Conservation (phyloP, 2,329 filamentous ascomycete genomes). For the Chaetomium sp. region DNA sequence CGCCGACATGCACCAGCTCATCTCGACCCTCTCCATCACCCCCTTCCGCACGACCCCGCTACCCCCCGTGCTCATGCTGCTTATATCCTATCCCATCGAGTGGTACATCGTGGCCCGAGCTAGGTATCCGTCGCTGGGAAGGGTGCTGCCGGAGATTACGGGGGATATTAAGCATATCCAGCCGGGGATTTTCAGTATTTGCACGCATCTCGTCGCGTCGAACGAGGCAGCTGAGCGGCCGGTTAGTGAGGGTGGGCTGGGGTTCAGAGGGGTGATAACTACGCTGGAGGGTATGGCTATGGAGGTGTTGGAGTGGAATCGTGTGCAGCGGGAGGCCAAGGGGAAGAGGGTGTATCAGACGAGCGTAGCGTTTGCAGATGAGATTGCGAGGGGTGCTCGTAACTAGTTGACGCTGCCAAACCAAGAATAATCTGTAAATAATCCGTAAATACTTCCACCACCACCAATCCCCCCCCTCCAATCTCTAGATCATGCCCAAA, state of each 20-base stretch:
- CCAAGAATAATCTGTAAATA: neutral
- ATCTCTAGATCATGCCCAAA: neutral
- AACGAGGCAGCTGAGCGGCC: slow-evolving; percentile 29
- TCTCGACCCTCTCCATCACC: slow-evolving; percentile 31
- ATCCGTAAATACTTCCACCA: neutral
- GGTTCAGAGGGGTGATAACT: slow-evolving; percentile 33
- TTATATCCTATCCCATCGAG: slow-evolving; percentile 33
- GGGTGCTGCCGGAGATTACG: slow-evolving; percentile 28
- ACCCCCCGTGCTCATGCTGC: slow-evolving; percentile 30
- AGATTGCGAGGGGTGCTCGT: slow-evolving; percentile 27
- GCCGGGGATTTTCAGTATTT: slow-evolving; percentile 36
- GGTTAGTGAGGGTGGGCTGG: slow-evolving; percentile 33
- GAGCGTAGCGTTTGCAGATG: slow-evolving; percentile 34
- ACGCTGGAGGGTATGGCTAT: slow-evolving; percentile 36
- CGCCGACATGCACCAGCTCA: slow-evolving; percentile 31
- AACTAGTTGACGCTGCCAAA: slow-evolving; percentile 3
- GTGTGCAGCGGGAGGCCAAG: slow-evolving; percentile 27
- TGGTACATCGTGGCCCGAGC: slow-evolving; percentile 30
- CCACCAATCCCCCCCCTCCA: neutral
- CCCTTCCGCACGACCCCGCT: slow-evolving; percentile 30
- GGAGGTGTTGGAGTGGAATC: slow-evolving; percentile 38
- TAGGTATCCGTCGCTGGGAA: slow-evolving; percentile 24
- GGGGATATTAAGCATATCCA: slow-evolving; percentile 34
- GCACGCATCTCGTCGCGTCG: slow-evolving; percentile 33
- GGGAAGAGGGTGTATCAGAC: slow-evolving; percentile 30